Base-by-base conservation (phyloP, 2,329 filamentous ascomycete genomes). In the Phyllachora maydis region DNA sequence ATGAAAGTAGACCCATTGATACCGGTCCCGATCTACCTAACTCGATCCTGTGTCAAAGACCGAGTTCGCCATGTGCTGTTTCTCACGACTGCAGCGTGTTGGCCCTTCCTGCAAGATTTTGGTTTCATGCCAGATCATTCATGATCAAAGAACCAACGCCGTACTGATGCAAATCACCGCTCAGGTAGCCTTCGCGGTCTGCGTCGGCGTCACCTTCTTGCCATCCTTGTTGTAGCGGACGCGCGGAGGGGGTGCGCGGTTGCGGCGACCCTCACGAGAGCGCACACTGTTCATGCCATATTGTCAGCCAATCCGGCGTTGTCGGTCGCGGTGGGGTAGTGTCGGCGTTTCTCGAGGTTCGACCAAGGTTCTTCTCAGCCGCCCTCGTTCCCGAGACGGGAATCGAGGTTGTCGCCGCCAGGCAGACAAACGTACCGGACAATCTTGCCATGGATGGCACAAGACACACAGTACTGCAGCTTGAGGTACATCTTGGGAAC, bases 401-500 rank as follows among this genome's bases (percentile, higher is more conserved):
- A 29, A 26, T 37, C 41, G 44, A 39, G 63, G 62, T 65, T 63
- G 59, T 65, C 59, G 57, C 59, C 57, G 53, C 45, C 37, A 48
- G 37, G 43, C 29, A 49, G 48, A 60, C 54, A 54, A 55, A 70
- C 83, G 59, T 88, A 95, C 85, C 88, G 85, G 61, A 98, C 90
- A 59, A 98, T 98, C 78, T 98, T 98, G 71, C 88, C 88, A 71
- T 98, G 88, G 43, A 98, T 98, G 52, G 88, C 88, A 65, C 88
- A 98, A 60, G 85, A 95, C 53, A 98, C 88, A 60, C 88, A 98
- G 81, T 98, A 98, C 69, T 98, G 88, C 57, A 98, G 76, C 77
- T 98, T 98, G 64, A 98, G 69, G 79, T 98, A 98, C 90, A 98
- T 98, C 79, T 98, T 98, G 63, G 88, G 88, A 50, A 98, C 85